These are phyloP conservation scores for Arctium lappa DNA, from an alignment of 129 eudicot genomes.

Conservation along the genomic window DNA sequence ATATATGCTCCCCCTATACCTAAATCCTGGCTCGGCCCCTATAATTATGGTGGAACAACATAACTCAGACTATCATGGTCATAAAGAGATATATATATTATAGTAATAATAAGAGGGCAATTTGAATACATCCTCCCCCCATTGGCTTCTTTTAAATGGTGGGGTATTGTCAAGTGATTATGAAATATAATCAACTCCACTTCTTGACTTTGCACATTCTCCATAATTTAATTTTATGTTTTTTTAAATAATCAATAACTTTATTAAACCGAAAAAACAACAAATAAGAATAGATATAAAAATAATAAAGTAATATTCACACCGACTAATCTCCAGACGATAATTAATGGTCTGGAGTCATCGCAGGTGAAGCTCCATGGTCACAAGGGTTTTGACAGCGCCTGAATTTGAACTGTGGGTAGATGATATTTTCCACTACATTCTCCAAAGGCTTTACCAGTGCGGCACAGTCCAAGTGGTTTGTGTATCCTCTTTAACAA, in stretches of 20 bases:
- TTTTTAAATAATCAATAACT: background rate
- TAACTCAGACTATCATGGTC: background rate
- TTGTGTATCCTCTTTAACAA: too few relatives aligned
- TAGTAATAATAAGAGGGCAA: background rate
- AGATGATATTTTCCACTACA: too few relatives aligned
- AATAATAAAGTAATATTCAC: background rate
- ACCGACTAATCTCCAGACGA: too few relatives aligned
- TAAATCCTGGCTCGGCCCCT: too few relatives aligned
- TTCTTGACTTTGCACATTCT: conserved; percentile 2
- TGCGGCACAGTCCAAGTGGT: too few relatives aligned
- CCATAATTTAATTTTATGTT: too few relatives aligned
- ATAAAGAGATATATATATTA: background rate
- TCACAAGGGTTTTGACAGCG: too few relatives aligned
- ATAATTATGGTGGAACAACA: background rate
- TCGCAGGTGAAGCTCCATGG: too few relatives aligned
- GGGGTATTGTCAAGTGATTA: background rate
- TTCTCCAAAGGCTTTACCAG: too few relatives aligned
- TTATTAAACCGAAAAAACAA: background rate
- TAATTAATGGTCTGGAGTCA: too few relatives aligned
- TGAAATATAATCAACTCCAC: background rate
- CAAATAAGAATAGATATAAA: background rate
- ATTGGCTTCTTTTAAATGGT: background rate
- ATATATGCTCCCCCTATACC: too few relatives aligned
- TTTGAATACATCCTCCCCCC: conserved; percentile 1
- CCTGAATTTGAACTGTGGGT: too few relatives aligned